These are phyloP conservation scores for Cucumis hystrix DNA, from an alignment of 306 rosid species.

Conservation along the genomic window DNA sequence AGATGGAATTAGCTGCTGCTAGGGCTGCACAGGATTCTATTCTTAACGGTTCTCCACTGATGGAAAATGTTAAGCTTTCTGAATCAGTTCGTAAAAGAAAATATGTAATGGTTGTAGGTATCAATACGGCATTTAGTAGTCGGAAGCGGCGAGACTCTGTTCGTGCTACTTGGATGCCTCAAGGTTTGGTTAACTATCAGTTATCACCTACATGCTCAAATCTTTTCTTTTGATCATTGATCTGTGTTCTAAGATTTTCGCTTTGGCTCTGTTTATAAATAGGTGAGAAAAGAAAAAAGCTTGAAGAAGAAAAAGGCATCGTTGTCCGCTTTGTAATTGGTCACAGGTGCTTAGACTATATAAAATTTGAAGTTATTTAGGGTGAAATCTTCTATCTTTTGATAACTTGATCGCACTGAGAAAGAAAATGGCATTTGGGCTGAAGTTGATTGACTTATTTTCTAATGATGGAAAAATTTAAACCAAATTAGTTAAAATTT, in stretches of 20 bases:
- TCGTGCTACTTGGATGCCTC: constrained; percentile 57
- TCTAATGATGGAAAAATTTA: background rate
- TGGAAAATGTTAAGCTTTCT: constrained; percentile 15
- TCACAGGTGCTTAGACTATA: constrained; percentile 27
- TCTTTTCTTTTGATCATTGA: background rate
- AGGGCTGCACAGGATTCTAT: constrained; percentile 37
- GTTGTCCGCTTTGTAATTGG: constrained; percentile 45
- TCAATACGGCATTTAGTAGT: constrained; percentile 53
- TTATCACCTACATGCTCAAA: background rate
- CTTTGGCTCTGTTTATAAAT: background rate
- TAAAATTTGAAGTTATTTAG: background rate
- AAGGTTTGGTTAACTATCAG: constrained; percentile 19
- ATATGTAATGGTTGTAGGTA: constrained; percentile 40
- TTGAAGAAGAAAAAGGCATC: constrained; percentile 45
- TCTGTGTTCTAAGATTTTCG: background rate
- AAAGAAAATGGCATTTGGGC: background rate
- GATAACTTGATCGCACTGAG: background rate
- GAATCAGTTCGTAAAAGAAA: constrained; percentile 25
- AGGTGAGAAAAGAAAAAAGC: constrained; percentile 43
- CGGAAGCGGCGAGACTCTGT: constrained; percentile 48
- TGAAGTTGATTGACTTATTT: background rate
- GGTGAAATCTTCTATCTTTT: background rate
- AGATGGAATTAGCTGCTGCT: constrained; percentile 51
- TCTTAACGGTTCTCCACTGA: constrained; percentile 23
- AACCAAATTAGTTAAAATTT: background rate